Evolutionary conservation across 345 rosid genomes (phyloP), one percentile per base, ranked within the genome.

Genomic region (Brassica rapa): DNA sequence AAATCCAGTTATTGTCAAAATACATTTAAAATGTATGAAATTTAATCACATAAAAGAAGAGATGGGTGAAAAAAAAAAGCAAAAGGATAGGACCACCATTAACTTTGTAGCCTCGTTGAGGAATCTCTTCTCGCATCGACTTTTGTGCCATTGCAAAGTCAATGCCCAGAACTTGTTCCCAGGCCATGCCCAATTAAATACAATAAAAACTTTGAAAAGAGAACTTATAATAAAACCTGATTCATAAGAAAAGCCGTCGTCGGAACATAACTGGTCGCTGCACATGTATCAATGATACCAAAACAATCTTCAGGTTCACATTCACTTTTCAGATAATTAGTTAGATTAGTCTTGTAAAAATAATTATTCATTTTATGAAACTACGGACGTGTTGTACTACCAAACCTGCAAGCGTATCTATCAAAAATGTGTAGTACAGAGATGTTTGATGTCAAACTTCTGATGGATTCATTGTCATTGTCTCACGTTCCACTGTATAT

Each of bases 161-260:
- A 89, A 88, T 86, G 85, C 84, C 74, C 70, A 73, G 83, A 87
- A 77, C 87, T 79, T 82, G 83, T 88, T 86, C 88, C 84, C 68
- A 55, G 37, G 69, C 75, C 75, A 73, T 79, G 21, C 35, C 27
- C 77, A 29, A 2, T 78, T 32, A 2, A 23, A n/a, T 60, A 30
- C 1, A 66, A 11, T 41, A 29, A 23, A 23, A 23, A 25, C 64
- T 70, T 61, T 77, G 1, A 53, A 77, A 70, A 62, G 43, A 51
- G 10, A 35, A 62, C 12, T 53, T 37, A 6, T 25, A 37, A 16
- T 27, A 21, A 69, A 55, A 56, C 8, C 66, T 41, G 2, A 63
- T 71, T 53, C 5, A 65, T 4, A 9, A 9, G 11, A 41, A 66
- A 41, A 21, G 53, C 29, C 72, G 41, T 65, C 72, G 25, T n/a